Base-by-base conservation (phyloP, 768 basidiomycete genomes). In the Sarcodon sp. region DNA sequence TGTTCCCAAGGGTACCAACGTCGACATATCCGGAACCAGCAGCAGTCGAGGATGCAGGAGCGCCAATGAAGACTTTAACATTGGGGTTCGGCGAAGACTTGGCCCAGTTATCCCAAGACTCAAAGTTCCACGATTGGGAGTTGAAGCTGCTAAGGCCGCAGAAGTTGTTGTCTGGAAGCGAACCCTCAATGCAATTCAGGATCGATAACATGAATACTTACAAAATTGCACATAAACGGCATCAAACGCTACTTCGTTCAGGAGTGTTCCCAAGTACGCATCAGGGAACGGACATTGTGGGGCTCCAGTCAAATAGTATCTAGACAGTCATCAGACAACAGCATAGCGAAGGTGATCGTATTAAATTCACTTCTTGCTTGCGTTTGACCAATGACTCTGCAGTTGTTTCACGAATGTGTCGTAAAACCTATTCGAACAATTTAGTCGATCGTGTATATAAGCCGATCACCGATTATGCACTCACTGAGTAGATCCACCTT, bases 201-300 rank as follows among this genome's bases (percentile, higher is more conserved):
- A 12, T 5, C 34, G 12, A 16, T 16, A 8, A 33, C 16, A 16
- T 18, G 47, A 35, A 50, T 49, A 33, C 51, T 43, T 33, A 73
- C 74, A 77, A 59, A 85, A 81, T 58, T 83, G 83, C 34, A 85
- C 81, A 56, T 83, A 85, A 50, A 87, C 64, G 1, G 80, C 81
- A 62, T 87, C 84, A 53, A 86, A 87, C 5, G 59, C 69, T 9
- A 75, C 82, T 0, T 68, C 55, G 55, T 83, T 75, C 47, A 86
- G 64, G 21, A 81, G 77, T 7, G 67, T 58, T 10, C 78, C 73
- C 6, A 86, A 63, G 43, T 72, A 69, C 6, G 70, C 72, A 57
- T 86, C 83, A 3, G 83, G 82, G 65, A 73, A 87, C 4, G 80
- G 77, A 55, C 83, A 86, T 59, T 72, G 81, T 21, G 75, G 77